Evolutionary conservation across 345 rosid genomes (phyloP).

Genomic region (Populus davidiana): DNA sequence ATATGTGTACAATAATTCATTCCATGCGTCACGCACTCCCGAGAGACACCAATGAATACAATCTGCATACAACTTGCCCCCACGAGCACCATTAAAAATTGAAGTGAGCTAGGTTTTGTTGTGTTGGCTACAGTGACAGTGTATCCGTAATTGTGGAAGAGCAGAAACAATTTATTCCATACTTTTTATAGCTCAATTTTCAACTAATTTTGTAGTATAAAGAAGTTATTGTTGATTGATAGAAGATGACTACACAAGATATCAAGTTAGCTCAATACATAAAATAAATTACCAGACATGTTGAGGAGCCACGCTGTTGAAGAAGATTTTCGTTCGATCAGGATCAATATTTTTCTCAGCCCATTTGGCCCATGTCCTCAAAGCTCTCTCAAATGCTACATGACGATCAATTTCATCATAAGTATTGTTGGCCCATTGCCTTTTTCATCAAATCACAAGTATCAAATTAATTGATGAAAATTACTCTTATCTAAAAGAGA

Average conservation of each 20-base stretch:
- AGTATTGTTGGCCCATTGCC: neutral
- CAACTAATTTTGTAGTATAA: no score
- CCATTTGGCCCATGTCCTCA: constrained; percentile 29
- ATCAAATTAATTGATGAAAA: neutral
- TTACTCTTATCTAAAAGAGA: no score
- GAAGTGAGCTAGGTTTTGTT: constrained; percentile 23
- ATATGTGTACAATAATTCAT: constrained; percentile 12
- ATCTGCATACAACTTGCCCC: constrained; percentile 14
- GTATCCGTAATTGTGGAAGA: constrained; percentile 39
- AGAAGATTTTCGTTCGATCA: constrained; percentile 15
- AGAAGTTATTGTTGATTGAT: no score
- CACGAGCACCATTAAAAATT: neutral
- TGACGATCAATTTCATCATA: constrained; percentile 16
- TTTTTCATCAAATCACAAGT: constrained; percentile 4
- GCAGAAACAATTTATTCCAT: neutral
- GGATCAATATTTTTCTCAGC: constrained; percentile 21
- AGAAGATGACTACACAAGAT: neutral
- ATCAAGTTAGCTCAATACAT: no score
- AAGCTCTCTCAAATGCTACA: constrained; percentile 21
- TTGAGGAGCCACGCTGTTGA: constrained; percentile 18
- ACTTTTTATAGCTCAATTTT: no score
- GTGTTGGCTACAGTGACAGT: constrained; percentile 63
- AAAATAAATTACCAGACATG: neutral
- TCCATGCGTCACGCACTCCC: constrained; percentile 25
- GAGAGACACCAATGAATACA: constrained; percentile 24